Evolutionary conservation across 2,329 filamentous ascomycete genomes (phyloP).

Genomic region (Diaporthe batatas): DNA sequence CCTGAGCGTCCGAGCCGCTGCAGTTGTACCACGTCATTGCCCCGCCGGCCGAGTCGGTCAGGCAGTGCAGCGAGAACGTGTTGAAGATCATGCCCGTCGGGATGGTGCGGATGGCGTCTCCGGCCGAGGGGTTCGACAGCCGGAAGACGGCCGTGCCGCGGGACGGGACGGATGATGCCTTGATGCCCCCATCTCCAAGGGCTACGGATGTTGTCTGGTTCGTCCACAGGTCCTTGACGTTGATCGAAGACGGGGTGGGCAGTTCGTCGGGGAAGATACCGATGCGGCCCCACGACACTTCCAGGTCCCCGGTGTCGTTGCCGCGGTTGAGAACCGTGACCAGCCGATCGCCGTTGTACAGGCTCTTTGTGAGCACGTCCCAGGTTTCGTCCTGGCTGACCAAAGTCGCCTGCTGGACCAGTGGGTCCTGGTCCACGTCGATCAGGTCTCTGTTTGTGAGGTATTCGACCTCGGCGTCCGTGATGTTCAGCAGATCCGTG

Average conservation of each 20-base stretch:
- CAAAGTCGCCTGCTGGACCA: constrained; percentile 61
- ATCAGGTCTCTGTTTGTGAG: constrained; percentile 58
- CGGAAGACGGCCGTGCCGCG: constrained; percentile 60
- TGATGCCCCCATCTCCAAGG: constrained; percentile 45
- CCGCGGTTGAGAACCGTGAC: constrained; percentile 62
- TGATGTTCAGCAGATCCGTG: constrained; percentile 55
- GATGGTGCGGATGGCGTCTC: constrained; percentile 46
- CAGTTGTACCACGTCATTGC: constrained; percentile 54
- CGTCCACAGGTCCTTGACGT: constrained; percentile 60
- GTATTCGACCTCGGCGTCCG: constrained; percentile 51
- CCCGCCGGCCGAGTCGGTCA: constrained; percentile 51
- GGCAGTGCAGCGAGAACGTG: constrained; percentile 58
- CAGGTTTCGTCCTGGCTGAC: constrained; percentile 58
- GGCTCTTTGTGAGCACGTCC: constrained; percentile 61
- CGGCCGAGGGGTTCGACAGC: constrained; percentile 50
- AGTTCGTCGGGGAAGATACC: constrained; percentile 51
- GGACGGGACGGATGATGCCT: constrained; percentile 49
- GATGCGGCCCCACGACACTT: constrained; percentile 52
- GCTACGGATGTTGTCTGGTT: constrained; percentile 47
- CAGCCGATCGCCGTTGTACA: constrained; percentile 61
- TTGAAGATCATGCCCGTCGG: constrained; percentile 65
- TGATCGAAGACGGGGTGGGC: constrained; percentile 47
- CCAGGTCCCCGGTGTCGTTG: constrained; percentile 47
- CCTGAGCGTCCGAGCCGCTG: constrained; percentile 55
- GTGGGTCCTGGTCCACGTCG: constrained; percentile 56